Evolutionary conservation across 1,139 yeast species (phyloP).

Genomic region (Scheffersomyces quercinus): DNA sequence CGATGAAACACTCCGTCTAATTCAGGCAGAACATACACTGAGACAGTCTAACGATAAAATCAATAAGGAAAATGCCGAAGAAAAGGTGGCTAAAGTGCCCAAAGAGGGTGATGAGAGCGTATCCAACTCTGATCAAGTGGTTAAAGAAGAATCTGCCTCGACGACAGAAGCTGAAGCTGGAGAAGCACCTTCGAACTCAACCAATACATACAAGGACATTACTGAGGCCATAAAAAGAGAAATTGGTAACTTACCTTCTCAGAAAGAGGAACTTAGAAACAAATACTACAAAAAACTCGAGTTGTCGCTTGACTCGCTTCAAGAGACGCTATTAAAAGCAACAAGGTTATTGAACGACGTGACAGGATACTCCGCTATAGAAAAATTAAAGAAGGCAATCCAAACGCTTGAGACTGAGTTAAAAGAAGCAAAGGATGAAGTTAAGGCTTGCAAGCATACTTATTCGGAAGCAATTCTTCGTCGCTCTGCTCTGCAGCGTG

Average conservation of each 20-base stretch:
- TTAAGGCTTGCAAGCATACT: conserved; percentile 48
- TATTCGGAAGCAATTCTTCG: conserved; percentile 66
- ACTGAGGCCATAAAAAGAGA: conserved; percentile 22
- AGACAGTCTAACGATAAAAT: neutral
- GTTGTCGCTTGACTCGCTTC: conserved; percentile 60
- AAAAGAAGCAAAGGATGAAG: conserved; percentile 47
- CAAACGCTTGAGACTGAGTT: conserved; percentile 52
- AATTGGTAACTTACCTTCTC: conserved; percentile 32
- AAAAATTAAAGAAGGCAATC: conserved; percentile 63
- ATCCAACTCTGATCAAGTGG: conserved; percentile 6
- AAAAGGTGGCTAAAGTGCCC: neutral
- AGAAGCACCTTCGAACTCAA: conserved; percentile 5
- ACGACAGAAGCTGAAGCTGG: conserved; percentile 9
- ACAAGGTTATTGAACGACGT: conserved; percentile 81
- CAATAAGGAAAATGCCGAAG: neutral
- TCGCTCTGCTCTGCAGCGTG: conserved; percentile 75
- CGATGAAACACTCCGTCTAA: neutral
- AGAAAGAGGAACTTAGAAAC: conserved; percentile 23
- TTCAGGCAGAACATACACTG: conserved; percentile 1
- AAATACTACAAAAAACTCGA: conserved; percentile 39
- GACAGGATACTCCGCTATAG: conserved; percentile 88
- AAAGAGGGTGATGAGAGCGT: neutral
- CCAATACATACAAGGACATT: conserved; percentile 5
- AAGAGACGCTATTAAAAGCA: conserved; percentile 65
- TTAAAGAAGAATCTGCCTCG: conserved; percentile 23